Evolutionary conservation across 2,329 filamentous ascomycete species (phyloP), one percentile per base, ranked within the genome.

Genomic region (Penicillium sp.): DNA sequence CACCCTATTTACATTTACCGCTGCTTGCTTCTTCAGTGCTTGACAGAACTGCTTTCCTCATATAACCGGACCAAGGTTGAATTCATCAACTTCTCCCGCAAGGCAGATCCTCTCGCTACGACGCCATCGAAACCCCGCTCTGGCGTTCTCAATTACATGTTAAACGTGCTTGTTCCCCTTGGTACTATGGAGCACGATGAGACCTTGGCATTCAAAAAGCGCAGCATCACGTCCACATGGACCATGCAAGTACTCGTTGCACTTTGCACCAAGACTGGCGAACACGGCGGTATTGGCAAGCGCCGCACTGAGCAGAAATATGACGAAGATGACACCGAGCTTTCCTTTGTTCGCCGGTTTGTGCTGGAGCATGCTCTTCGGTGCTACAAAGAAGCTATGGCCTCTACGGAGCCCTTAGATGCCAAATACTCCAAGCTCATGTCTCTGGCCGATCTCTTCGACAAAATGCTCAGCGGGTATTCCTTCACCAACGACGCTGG

Each of bases 71-170:
- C 90, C 8, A 99, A 99, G 77, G 83, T 99, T 36, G 95, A 99
- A 67, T 97, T 99, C 67, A 96, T 99, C 75, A 97, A 96, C 69
- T 99, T 96, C 74, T 97, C 95, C 58, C 86, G 92, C 53, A 95
- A 91, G 64, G 86, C 89, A 6, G 89, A 92, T 39, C 80, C 89
- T 37, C 86, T 89, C 59, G 86, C 86, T 10, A 84, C 83, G 46
- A 97, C 93, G 1, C 93, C 93, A 4, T 91, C 95, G 13, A 97
- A 97, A 70, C 93, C 93, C 48, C 84, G 93, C 34, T 91, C 92
- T 10, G 90, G 88, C 55, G 87, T 97, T 36, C 76, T 99, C 55
- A 96, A 97, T 68, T 99, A 99, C 64, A 78, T 99, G 30, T 81
- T 99, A 41, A 90, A 88, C 60, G 87, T 87, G 52, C 76, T 99